These are phyloP conservation scores for Odonthalia washingtoniensis DNA, from an alignment of 31 red algal species.

Conservation along the genomic window DNA sequence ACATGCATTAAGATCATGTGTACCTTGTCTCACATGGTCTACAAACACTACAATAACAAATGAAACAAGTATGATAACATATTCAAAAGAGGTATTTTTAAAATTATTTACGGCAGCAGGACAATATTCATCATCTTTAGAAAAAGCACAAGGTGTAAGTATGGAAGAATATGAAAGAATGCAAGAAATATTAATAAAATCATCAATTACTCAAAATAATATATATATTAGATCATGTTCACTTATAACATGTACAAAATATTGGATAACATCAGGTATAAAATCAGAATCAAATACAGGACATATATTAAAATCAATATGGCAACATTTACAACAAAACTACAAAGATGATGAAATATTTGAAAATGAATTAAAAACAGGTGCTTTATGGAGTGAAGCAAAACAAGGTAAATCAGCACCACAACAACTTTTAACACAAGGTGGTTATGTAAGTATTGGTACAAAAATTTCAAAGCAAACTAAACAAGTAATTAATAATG, in stretches of 20 bases:
- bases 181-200: constrained; percentile 70
- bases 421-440: constrained; percentile 32
- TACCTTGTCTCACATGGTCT: constrained; percentile 54
- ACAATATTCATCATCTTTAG: constrained; percentile 70
- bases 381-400: constrained; percentile 71
- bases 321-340: constrained; percentile 72
- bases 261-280: constrained; percentile 72
- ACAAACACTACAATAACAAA: too few species aligned
- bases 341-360: constrained; percentile 67
- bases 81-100: constrained; percentile 67
- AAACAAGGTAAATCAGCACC: constrained; percentile 55
- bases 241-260: constrained; percentile 59
- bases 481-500: constrained; percentile 45
- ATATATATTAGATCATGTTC: constrained; percentile 55
- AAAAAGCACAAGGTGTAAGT: constrained; percentile 40
- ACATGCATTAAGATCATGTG: constrained; percentile 46
- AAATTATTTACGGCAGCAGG: constrained; percentile 80
- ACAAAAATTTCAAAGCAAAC: constrained; percentile 58
- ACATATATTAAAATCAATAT: constrained; percentile 74
- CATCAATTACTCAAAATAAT: constrained; percentile 56
- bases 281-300: constrained; percentile 78
- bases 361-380: constrained; percentile 58
- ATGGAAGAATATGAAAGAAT: constrained; percentile 82
- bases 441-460: constrained; percentile 64
- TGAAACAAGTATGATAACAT: constrained; percentile 52